phyloP scores from a whole-genome alignment of 306 rosid species.

The Carpinus viminea region DNA sequence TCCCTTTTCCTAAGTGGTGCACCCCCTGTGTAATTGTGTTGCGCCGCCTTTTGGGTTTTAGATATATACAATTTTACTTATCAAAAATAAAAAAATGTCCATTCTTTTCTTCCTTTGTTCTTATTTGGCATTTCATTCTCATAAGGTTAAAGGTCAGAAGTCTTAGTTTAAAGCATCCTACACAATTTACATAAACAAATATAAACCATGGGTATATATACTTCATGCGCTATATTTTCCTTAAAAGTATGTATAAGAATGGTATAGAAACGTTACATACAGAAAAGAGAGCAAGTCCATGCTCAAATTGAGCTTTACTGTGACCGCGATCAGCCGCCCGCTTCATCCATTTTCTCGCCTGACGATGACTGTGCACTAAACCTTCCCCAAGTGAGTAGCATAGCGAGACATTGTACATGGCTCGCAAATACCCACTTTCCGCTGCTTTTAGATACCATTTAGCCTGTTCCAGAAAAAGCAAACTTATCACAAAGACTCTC shows the following conservation, averaged over 20 bases:
- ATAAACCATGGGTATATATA: too few species aligned
- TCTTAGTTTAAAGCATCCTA: neutral
- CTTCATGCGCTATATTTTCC: too few species aligned
- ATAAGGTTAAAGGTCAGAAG: neutral
- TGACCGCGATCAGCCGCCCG: constrained; percentile 90
- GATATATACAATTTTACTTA: too few species aligned
- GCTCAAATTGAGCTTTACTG: constrained; percentile 83
- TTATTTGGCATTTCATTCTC: neutral
- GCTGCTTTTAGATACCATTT: constrained; percentile 92
- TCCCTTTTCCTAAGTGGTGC: too few species aligned
- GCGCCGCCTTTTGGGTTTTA: too few species aligned
- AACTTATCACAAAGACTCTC: constrained; percentile 21
- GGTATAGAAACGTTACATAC: constrained; percentile 41
- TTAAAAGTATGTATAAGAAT: neutral
- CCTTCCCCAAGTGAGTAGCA: constrained; percentile 87
- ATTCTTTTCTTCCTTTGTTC: neutral
- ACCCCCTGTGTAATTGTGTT: too few species aligned
- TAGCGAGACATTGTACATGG: constrained; percentile 80
- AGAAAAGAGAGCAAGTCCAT: constrained; percentile 75
- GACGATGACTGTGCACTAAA: constrained; percentile 47
- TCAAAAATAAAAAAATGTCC: too few species aligned
- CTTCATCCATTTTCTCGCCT: constrained; percentile 88
- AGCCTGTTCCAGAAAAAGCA: constrained; percentile 49
- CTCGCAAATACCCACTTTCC: constrained; percentile 78
- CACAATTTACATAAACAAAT: neutral